Evolutionary conservation across 1,284 basidiomycete genomes (phyloP).

Genomic region (Ganoderma lingzhi): DNA sequence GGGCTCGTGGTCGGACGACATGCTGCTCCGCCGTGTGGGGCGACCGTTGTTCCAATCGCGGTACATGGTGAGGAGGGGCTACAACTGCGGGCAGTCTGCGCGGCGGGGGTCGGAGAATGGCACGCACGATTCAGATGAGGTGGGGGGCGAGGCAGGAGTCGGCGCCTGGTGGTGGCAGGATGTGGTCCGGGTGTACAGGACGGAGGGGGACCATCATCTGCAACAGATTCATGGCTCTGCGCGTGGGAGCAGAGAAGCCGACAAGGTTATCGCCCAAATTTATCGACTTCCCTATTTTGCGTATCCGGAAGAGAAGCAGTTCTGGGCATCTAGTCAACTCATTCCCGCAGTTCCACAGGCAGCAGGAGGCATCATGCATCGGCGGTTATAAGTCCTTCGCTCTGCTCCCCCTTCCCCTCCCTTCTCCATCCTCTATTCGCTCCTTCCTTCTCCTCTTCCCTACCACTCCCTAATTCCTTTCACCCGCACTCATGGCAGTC

Average conservation of each 20-base stretch:
- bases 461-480: conserved; percentile 40
- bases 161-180: conserved; percentile 22
- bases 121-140: neutral
- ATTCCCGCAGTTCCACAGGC: conserved; percentile 44
- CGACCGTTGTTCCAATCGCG: conserved; percentile 7
- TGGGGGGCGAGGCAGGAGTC: conserved; percentile 1
- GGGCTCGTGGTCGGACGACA: conserved; percentile 11
- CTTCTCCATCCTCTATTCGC: conserved; percentile 40
- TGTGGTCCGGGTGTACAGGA: conserved; percentile 28
- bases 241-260: conserved; percentile 44
- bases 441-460: conserved; percentile 38
- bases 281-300: conserved; percentile 36
- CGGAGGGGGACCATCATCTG: conserved; percentile 29
- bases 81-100: neutral
- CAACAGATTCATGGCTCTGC: conserved; percentile 36
- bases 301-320: conserved; percentile 44
- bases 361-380: conserved; percentile 47
- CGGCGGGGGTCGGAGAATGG: conserved; percentile 1
- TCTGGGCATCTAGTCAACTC: conserved; percentile 52
- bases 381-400: conserved; percentile 51
- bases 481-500: conserved; percentile 61
- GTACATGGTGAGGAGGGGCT: neutral
- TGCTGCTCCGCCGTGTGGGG: conserved; percentile 2
- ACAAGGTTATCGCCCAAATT: conserved; percentile 38
- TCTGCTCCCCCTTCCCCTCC: conserved; percentile 43